Percentiles rank a stretch among this genome's conserved stretches.
These are phyloP conservation scores for Penicillium arizonense DNA, from an alignment of 495 filamentous ascomycete species.

Conservation along the genomic window DNA sequence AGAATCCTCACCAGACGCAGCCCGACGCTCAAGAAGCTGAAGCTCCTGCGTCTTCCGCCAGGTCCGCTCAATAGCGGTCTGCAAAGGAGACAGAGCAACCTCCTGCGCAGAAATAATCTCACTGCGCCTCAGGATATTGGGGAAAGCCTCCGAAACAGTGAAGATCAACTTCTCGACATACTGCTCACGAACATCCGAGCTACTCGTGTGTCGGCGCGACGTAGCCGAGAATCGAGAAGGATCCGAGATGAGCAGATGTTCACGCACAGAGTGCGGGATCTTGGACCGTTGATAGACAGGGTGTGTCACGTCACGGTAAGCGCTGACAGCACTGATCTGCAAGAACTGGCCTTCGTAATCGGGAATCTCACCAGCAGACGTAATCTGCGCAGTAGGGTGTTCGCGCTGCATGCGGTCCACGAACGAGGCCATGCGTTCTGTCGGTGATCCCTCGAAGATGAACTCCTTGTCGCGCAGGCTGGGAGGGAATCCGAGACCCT, in stretches of 20 bases:
- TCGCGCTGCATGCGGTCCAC: slow-evolving; percentile 91
- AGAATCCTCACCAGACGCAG: slow-evolving; percentile 70
- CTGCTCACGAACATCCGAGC: slow-evolving; percentile 64
- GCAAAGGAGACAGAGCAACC: slow-evolving; percentile 66
- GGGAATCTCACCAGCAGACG: slow-evolving; percentile 66
- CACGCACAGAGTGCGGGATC: slow-evolving; percentile 76
- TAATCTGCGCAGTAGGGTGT: slow-evolving; percentile 82
- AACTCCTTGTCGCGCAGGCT: slow-evolving; percentile 87
- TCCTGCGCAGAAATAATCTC: slow-evolving; percentile 75
- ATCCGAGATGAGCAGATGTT: slow-evolving; percentile 75
- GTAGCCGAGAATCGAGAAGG: slow-evolving; percentile 74
- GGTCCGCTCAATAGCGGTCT: slow-evolving; percentile 90
- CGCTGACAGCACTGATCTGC: slow-evolving; percentile 74
- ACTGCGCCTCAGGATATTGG: slow-evolving; percentile 84
- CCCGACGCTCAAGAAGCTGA: slow-evolving; percentile 65
- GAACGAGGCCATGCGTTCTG: slow-evolving; percentile 76
- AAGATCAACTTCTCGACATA: slow-evolving; percentile 86
- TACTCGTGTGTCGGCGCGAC: slow-evolving; percentile 61
- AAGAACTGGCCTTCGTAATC: slow-evolving; percentile 93
- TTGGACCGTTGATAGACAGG: slow-evolving; percentile 86
- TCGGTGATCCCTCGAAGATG: slow-evolving; percentile 79
- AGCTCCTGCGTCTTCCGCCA: slow-evolving; percentile 88
- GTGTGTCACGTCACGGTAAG: slow-evolving; percentile 78
- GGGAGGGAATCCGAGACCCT: slow-evolving; percentile 83
- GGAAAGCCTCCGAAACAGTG: slow-evolving; percentile 81